Evolutionary conservation across 2,329 filamentous ascomycete genomes (phyloP), one percentile per base, ranked within the genome.

Genomic region (Macroventuria anomochaeta): DNA sequence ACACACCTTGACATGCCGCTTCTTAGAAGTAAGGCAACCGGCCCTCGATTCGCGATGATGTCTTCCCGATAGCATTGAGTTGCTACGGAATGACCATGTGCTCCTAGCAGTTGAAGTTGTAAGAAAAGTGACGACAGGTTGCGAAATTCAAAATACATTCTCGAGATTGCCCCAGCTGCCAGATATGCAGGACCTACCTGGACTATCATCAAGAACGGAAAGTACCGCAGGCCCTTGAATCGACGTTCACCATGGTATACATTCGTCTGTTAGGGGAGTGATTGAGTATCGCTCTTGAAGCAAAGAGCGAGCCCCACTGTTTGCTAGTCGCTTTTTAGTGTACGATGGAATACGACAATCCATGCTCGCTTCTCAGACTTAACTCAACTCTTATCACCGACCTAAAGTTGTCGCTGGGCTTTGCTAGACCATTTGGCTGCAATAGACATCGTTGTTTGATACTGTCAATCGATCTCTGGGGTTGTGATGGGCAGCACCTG

Each of bases 1-100:
- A 42, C 40, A n/a, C 18, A 42, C 40, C 28, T 42, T 42, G 40
- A 23, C n/a, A 32, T 33, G 40, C n/a, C 26, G 26, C 12, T 23
- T 42, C n/a, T 32, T 42, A 7, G 15, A 42, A 18, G 18, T n/a
- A 7, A 42, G 18, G 18, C 18, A 42, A 12, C 40, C 40, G n/a
- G n/a, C n/a, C n/a, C n/a, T n/a, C n/a, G n/a, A n/a, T n/a, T n/a
- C n/a, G n/a, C 15, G 28, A 33, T 32, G 18, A 33, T 21, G 18
- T 18, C 28, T 42, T 15, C 40, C 32, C 21, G 40, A 43, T 26
- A 20, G 29, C 40, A 34, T 34, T 20, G 39, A 7, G 18, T 23
- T 18, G 39, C 17, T n/a, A 15, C 39, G 18, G 10, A 32, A 5
- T 21, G 11, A 11, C 21, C 7, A 12, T n/a, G 7, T 11, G 11